Evolutionary conservation across 345 rosid genomes (phyloP).

Genomic region (Lenwebbia sp.): DNA sequence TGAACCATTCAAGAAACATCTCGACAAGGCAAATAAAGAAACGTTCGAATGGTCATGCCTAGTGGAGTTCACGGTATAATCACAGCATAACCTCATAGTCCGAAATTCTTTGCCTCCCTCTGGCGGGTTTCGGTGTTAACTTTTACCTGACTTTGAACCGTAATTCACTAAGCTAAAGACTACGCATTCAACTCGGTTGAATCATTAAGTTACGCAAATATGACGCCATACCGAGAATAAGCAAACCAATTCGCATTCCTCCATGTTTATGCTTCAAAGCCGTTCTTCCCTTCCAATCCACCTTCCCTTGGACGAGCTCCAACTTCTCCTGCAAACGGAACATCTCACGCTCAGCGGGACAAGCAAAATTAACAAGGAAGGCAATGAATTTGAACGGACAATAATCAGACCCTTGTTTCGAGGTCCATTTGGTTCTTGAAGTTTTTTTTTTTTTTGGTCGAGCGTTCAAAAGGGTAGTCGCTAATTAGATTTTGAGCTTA

Average conservation of each 20-base stretch:
- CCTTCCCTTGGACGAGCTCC: slow-evolving; percentile 37
- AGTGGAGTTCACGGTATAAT: background rate
- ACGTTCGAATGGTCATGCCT: background rate
- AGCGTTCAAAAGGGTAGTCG: background rate
- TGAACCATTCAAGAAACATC: background rate
- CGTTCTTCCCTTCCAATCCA: slow-evolving; percentile 45
- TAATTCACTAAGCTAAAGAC: background rate
- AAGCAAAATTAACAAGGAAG: background rate
- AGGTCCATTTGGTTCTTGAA: background rate
- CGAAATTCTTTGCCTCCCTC: background rate
- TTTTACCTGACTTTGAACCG: background rate
- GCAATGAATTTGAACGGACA: background rate
- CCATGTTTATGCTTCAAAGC: slow-evolving; percentile 42
- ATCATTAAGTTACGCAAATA: background rate
- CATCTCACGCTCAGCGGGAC: background rate
- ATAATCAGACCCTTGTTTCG: background rate
- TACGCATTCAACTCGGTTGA: background rate
- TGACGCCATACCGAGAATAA: slow-evolving; percentile 19
- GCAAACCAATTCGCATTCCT: slow-evolving; percentile 28
- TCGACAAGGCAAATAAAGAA: background rate
- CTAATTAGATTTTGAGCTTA: background rate
- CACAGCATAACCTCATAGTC: background rate
- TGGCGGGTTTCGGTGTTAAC: background rate
- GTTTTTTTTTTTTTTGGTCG: too few species aligned
- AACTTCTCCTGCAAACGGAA: slow-evolving; percentile 20